Evolutionary conservation across 495 filamentous ascomycete genomes (phyloP), one percentile per base, ranked within the genome.

Genomic region (Aspergillus leporis): DNA sequence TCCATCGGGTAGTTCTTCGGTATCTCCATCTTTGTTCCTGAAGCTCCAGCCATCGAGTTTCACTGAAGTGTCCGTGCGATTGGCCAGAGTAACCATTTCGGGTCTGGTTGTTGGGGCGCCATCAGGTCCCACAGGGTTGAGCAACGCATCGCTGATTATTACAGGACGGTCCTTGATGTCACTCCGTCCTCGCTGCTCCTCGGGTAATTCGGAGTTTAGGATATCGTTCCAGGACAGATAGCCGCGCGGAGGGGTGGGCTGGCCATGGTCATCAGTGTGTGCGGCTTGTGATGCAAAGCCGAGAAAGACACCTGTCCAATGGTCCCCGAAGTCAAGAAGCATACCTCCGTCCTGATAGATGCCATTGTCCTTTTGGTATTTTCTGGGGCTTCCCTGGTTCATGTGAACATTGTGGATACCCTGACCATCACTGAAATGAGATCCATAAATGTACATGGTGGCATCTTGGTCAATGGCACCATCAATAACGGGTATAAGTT

Each of bases 381-480:
- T 31, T 8, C 48, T 19, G 34, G 60, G 22, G 49, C 63, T 74
- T 53, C 73, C 73, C 55, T 75, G 73, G 58, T 75, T 74, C 73
- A 72, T 71, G 56, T 75, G 73, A 9, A 74, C 49, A 55, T 75
- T 59, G 61, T 75, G 73, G 36, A 75, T 72, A 0, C 66, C 69
- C n/a, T 64, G 50, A 38, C 40, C 40, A n/a, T 56, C 49, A 30
- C 56, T 52, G 55, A 61, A 71, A 23, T 45, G 51, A 32, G 59
- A 59, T 12, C 70, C 70, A 46, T 60, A 66, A 16, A 75, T 41
- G 52, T 70, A 75, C 13, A 70, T 61, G 1, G 58, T 53, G 16
- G 69, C 66, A 4, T 69, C 56, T 7, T 59, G 8, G 6, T 55
- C 55, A 31, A 75, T 65, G 5, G 69, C 64, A 8, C 61, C 22